phyloP scores from a whole-genome alignment of 371 early-diverging fungal genomes.

The Saksenaea vasiformis region DNA sequence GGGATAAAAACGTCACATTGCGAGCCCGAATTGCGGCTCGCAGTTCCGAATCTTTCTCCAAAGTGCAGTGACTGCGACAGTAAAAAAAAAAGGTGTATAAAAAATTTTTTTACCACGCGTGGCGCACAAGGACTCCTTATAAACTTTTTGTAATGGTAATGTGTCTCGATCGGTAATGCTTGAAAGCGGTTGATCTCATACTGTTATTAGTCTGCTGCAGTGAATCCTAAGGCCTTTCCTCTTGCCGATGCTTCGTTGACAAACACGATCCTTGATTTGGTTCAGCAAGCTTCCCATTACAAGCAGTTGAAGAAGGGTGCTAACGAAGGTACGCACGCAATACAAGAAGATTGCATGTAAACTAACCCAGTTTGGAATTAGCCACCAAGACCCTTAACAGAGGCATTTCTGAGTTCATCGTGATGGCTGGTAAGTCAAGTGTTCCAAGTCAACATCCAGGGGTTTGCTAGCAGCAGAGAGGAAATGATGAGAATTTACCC shows the following conservation, averaged over 20 bases:
- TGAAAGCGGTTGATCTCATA: neutral
- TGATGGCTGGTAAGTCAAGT: constrained; percentile 82
- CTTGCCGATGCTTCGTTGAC: constrained; percentile 91
- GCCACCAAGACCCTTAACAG: constrained; percentile 99
- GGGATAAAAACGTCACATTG: no score
- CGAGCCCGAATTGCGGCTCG: no score
- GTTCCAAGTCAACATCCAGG: neutral
- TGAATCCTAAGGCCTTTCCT: constrained; percentile 88
- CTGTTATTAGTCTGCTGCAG: constrained; percentile 10
- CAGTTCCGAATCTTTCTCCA: neutral
- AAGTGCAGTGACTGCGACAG: neutral
- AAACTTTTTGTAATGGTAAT: neutral
- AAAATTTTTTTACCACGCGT: neutral
- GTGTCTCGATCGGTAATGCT: neutral
- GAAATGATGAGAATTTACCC: constrained; percentile 17
- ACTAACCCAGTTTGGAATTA: constrained; percentile 11
- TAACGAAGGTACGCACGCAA: constrained; percentile 83
- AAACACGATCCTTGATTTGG: constrained; percentile 93
- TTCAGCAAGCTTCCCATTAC: constrained; percentile 97
- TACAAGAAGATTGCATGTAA: neutral
- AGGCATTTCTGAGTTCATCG: constrained; percentile 98
- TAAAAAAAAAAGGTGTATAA: neutral
- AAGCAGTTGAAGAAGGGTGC: constrained; percentile 99
- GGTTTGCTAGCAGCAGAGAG: neutral
- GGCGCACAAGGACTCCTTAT: neutral